Evolutionary conservation across 169 alveolate genomes (phyloP).

Genomic region (Plasmodium relictum): DNA sequence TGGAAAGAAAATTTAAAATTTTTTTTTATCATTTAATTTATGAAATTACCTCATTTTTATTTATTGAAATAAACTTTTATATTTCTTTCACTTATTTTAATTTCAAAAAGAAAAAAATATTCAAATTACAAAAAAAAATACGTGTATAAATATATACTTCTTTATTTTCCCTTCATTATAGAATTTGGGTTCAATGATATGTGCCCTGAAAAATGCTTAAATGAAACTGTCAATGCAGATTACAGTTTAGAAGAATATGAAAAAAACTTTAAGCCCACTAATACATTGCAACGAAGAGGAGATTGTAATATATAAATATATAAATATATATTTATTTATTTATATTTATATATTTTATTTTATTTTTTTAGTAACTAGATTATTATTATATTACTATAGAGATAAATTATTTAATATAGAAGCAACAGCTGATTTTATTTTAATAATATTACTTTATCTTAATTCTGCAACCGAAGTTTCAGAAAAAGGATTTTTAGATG

Average conservation of each 20-base stretch:
- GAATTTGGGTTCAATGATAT: conserved; percentile 62
- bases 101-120: background rate
- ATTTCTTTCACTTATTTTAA: background rate
- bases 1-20: no score
- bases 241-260: conserved; percentile 28
- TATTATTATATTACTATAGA: conserved; percentile 34
- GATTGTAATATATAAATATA: conserved; percentile 24
- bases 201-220: conserved; percentile 43
- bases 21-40: no score
- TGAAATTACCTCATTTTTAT: background rate
- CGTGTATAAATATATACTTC: background rate
- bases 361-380: conserved; percentile 7
- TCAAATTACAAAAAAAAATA: background rate
- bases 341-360: background rate
- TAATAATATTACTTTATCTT: conserved; percentile 41
- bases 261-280: background rate
- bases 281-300: conserved; percentile 42
- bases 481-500: conserved; percentile 31
- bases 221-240: conserved; percentile 17
- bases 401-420: conserved; percentile 39
- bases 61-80: background rate
- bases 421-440: conserved; percentile 30
- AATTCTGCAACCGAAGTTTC: conserved; percentile 35
- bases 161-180: background rate
- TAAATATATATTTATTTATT: background rate